Percentiles rank a stretch among this genome's conserved stretches.
Conservation (phyloP, 306 rosid species). For the Aeschynomene evenia region DNA sequence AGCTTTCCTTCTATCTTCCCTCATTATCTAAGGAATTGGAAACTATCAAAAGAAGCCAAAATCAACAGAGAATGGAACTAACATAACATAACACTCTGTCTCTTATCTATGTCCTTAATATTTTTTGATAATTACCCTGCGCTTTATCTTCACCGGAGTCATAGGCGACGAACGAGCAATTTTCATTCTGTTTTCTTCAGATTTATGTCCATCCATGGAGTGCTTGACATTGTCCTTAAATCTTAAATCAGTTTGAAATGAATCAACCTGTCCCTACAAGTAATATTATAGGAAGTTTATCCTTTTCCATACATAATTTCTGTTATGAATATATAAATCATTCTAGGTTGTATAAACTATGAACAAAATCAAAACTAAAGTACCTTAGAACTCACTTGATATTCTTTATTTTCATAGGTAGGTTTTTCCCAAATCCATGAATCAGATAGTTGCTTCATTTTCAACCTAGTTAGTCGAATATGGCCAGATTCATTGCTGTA, state of each 20-base stretch:
- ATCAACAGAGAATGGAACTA: slow-evolving; percentile 9
- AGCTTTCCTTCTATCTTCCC: slow-evolving; percentile 73
- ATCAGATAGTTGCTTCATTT: slow-evolving; percentile 71
- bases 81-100: background rate
- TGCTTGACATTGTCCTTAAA: slow-evolving; percentile 41
- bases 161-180: slow-evolving; percentile 42
- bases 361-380: slow-evolving; percentile 20
- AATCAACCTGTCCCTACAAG: slow-evolving; percentile 37
- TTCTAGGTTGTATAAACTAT: background rate
- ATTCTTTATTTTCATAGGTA: slow-evolving; percentile 42
- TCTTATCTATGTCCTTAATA: slow-evolving; percentile 8
- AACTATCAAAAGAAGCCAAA: slow-evolving; percentile 29
- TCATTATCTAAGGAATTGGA: slow-evolving; percentile 55
- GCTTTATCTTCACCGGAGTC: slow-evolving; percentile 85
- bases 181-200: slow-evolving; percentile 48
- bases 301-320: background rate
- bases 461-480: slow-evolving; percentile 66
- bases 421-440: slow-evolving; percentile 95
- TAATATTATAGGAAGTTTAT: background rate
- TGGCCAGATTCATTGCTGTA: slow-evolving; percentile 74
- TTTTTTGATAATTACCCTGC: slow-evolving; percentile 54
- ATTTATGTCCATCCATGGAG: slow-evolving; percentile 44
- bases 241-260: slow-evolving; percentile 40
- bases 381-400: slow-evolving; percentile 59
- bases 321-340: background rate